Percentiles rank a stretch among this genome's conserved stretches.
Conservation (phyloP, 208 protist genomes). For the Acanthamoeba divionensis region DNA sequence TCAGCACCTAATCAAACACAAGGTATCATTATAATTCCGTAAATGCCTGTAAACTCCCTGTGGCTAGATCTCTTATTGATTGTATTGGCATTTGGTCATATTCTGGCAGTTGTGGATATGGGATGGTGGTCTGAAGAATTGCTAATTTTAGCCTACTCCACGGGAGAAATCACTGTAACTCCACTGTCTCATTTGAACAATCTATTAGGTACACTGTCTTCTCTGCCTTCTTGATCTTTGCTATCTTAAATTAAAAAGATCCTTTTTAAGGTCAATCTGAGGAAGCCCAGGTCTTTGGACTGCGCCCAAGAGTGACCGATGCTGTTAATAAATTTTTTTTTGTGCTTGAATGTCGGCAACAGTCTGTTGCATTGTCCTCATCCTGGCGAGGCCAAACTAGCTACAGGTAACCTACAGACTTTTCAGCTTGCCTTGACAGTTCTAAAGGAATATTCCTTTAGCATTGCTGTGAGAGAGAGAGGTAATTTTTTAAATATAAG, state of each 20-base stretch:
- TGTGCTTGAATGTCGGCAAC: neutral
- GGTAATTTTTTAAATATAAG: too few species aligned
- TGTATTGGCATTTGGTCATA: too few species aligned
- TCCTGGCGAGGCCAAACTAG: too few species aligned
- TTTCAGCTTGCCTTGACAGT: too few species aligned
- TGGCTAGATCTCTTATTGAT: too few species aligned
- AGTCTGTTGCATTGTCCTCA: neutral
- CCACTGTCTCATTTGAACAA: neutral
- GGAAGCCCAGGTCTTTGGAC: neutral
- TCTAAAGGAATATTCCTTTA: too few species aligned
- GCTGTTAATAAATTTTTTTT: neutral
- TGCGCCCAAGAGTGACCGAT: neutral
- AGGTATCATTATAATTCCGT: too few species aligned
- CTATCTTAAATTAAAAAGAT: neutral
- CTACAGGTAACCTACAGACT: too few species aligned
- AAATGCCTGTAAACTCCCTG: too few species aligned
- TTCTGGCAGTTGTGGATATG: neutral
- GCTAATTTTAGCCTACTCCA: neutral
- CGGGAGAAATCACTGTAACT: neutral
- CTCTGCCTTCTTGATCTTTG: neutral
- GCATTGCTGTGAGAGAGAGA: too few species aligned
- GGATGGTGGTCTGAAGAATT: conserved; percentile 23
- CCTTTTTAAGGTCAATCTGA: neutral
- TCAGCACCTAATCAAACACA: neutral
- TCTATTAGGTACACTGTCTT: neutral